Conservation (phyloP, 2,329 filamentous ascomycete species). For the Fusarium concolor region DNA sequence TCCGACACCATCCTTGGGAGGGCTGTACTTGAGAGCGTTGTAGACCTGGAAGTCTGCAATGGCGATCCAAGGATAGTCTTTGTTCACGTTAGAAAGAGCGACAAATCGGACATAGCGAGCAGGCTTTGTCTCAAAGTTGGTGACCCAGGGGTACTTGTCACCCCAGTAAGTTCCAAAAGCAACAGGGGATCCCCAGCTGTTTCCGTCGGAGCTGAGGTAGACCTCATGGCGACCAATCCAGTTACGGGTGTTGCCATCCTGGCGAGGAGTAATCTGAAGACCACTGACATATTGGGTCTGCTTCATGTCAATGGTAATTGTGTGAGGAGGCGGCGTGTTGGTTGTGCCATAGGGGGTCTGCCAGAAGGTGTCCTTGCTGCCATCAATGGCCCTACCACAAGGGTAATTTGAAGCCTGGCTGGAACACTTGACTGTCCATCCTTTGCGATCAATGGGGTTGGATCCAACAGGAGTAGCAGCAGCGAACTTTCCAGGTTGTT, state of each 20-base stretch:
- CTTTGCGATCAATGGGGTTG: constrained; percentile 27
- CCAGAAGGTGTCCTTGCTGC: constrained; percentile 30
- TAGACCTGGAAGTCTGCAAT: constrained; percentile 36
- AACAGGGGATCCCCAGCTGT: constrained; percentile 30
- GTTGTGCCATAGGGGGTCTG: constrained; percentile 32
- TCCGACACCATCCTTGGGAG: constrained; percentile 26
- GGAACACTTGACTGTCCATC: constrained; percentile 36
- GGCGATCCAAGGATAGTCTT: constrained; percentile 28
- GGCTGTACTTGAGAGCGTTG: constrained; percentile 30
- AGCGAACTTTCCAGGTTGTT: constrained; percentile 22
- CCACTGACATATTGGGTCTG: constrained; percentile 31
- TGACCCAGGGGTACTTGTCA: constrained; percentile 30
- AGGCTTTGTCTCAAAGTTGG: constrained; percentile 39
- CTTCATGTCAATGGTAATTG: constrained; percentile 35
- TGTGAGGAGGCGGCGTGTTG: constrained; percentile 28
- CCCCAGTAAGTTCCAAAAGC: constrained; percentile 36
- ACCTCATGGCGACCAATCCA: constrained; percentile 34
- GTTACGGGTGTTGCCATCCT: constrained; percentile 26
- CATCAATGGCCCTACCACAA: constrained; percentile 33
- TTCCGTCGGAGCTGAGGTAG: constrained; percentile 32
- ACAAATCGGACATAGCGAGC: constrained; percentile 37
- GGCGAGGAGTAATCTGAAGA: constrained; percentile 27
- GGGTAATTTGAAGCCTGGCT: constrained; percentile 25
- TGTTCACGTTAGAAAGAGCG: constrained; percentile 21
- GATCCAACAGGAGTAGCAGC: constrained; percentile 33